A percentile compares a stretch with the other conserved stretches of the same genome.
Conservation (phyloP, 2,329 filamentous ascomycete genomes). For the Blastomyces silverae region DNA sequence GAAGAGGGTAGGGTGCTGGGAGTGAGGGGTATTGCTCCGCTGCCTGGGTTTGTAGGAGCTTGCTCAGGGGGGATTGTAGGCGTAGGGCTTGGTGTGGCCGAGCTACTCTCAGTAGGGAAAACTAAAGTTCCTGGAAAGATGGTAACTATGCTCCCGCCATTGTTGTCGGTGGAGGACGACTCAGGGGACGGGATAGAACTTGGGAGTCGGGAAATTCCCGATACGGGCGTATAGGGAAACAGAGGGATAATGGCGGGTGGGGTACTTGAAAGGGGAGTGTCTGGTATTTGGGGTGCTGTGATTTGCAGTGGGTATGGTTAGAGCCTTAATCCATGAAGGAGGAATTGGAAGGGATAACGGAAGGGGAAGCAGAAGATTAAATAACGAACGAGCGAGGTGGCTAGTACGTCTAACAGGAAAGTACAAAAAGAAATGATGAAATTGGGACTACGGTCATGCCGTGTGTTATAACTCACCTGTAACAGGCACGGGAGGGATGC, state of each 20-base stretch:
- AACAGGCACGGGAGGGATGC: background rate
- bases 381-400: background rate
- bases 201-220: background rate
- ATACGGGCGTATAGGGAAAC: background rate
- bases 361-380: too few species aligned
- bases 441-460: background rate
- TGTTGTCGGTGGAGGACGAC: background rate
- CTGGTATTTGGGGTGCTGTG: conserved; percentile 3
- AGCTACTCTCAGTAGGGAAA: too few species aligned
- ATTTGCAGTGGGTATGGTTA: background rate
- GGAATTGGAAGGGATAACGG: background rate
- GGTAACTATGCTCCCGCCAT: background rate
- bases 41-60: background rate
- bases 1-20: background rate
- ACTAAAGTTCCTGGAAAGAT: background rate
- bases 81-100: background rate
- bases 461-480: conserved; percentile 5
- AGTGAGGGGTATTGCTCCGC: background rate
- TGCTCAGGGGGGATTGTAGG: background rate
- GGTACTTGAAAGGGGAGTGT: background rate
- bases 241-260: conserved; percentile 4
- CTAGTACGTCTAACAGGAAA: background rate
- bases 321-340: background rate
- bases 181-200: background rate
- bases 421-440: background rate